Base-by-base conservation (phyloP, 2,329 filamentous ascomycete species). In the Ceratocystis papillata region DNA sequence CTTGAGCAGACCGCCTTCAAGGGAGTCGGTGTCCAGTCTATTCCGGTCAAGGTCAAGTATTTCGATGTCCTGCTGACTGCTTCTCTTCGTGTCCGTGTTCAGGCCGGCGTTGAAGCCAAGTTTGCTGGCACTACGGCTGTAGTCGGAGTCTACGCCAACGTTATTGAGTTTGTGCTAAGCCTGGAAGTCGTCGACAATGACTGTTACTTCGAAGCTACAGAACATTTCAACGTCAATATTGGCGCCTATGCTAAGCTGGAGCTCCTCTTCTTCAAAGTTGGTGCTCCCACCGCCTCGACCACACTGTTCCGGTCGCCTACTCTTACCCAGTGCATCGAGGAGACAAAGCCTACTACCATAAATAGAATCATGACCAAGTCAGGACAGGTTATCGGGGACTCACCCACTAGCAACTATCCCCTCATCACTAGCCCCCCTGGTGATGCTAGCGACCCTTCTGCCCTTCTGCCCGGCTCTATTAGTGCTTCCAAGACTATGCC, bases 101-200 rank as follows among this genome's bases (percentile, higher is more conserved):
- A 81, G 70, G 76, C 78, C 57, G 79, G 76, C 55, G 71, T 77
- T 17, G 70, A 73, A 33, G 73, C 77, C 17, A 73, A 75, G 1
- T 68, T 77, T 2, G 69, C 76, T 67, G 75, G 75, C 50, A 75
- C 79, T 25, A 78, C 76, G 69, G 76, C 79, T 44, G 76, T 77
- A 69, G 68, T 79, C 15, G 75, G 75, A 55, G 73, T 83, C 55
- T 83, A 76, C 71, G 77, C 78, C 67, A 79, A 83, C 73, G 71
- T 85, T 5, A 76, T 81, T n/a, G 79, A 84, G 70, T 81, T 83
- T 72, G 76, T 78, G 66, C 75, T 76, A 68, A 72, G 74, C 65
- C 74, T 79, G 65, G 74, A 76, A 62, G 20, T 59, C 3, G 71
- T 70, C 45, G 74, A 73, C 4, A 71, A 73, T 8, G 63, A 69